Base-by-base conservation (phyloP, 148 eudicot species). In the Amaranthus palmeri region DNA sequence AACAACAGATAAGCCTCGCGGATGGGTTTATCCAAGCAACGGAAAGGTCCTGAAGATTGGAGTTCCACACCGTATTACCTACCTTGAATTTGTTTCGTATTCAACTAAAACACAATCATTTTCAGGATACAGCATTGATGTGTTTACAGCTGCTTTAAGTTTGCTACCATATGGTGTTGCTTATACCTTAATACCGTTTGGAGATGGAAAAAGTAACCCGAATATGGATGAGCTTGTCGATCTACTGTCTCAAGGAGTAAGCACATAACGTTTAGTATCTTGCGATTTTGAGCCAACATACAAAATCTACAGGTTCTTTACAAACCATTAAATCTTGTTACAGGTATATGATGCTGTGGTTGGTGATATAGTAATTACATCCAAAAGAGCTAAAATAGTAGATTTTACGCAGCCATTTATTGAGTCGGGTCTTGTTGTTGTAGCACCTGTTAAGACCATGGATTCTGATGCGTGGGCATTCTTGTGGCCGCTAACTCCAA, bases 121-220 rank as follows among this genome's bases (percentile, higher is more conserved):
- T 75, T 65, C 75, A 41, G 97, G 97, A 36, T 92, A 88, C 68
- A 83, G 87, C 78, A 84, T 90, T n/a, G 97, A 92, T 63, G 93
- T 92, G 52, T 92, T 92, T 72, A 77, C 73, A 51, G 81, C 87
- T 67, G 96, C 97, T 42, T 65, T 90, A 51, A 85, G 81, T 61
- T 72, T 90, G 79, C 72, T 92, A 47, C 97, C 97, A 1, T 92
- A 92, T 74, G 85, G 88, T 44, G 82, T 92, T 61, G 83, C 92
- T 14, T 80, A 88, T 73, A 80, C 81, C 66, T 73, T 90, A 58
- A 64, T 90, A 8, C 85, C 86, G 4, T 85, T 74, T 56, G 96
- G 97, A 36, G 83, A 90, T 79, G 86, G 86, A 36, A 61, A 45
- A 6, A 62, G 71, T 25, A 88, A 90, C 74, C 96, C 97, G 4